Evolutionary conservation across 139 green algal species (phyloP), one percentile per base, ranked within the genome.

Genomic region (Astrephomene gubernaculifera): DNA sequence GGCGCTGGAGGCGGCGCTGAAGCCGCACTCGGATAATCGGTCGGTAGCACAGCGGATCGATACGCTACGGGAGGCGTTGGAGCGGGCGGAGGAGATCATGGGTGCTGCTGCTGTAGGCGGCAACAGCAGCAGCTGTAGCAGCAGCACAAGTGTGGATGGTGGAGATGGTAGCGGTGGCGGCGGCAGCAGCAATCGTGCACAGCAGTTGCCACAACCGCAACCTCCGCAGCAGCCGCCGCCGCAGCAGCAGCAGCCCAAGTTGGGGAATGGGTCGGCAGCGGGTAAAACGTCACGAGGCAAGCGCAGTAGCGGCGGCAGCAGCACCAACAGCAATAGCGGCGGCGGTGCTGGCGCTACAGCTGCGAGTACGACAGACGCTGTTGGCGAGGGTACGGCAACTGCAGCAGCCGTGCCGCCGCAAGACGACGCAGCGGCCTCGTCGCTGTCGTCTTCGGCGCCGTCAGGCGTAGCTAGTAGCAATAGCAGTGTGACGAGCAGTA

Each of bases 1-100:
- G 22, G 86, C 90, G 53, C 75, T 95, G 69, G 90, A 94, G 19
- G 87, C 87, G 25, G 91, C 84, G 7, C 83, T 94, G 22, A 90
- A 91, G 65, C 87, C 84, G 24, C 82, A 91, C 53, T 71, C 71
- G 52, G 76, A 91, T n/a, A n/a, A n/a, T 69, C 71, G 92, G 89
- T 69, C 68, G 2, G 74, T 89, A 1, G 73, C 76, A 2, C 79
- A 88, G 57, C 85, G 89, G 10, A 71, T 93, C 22, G 64, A 61
- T 3, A 76, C 60, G 25, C 73, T 94, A 41, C 65, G 78, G 41
- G 83, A 87, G 12, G 91, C 93, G n/a, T 88, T 95, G 45, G 90
- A 92, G 39, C 90, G 90, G 74, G 86, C 88, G 12, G 91, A 95
- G 45, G 78, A 57, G 0, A 82, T 92, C 29, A 80, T 94, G 36